A percentile compares a stretch with the other conserved stretches of the same genome.
phyloP scores from a whole-genome alignment of 2,329 filamentous ascomycete genomes.

The Ascochyta pisi region DNA sequence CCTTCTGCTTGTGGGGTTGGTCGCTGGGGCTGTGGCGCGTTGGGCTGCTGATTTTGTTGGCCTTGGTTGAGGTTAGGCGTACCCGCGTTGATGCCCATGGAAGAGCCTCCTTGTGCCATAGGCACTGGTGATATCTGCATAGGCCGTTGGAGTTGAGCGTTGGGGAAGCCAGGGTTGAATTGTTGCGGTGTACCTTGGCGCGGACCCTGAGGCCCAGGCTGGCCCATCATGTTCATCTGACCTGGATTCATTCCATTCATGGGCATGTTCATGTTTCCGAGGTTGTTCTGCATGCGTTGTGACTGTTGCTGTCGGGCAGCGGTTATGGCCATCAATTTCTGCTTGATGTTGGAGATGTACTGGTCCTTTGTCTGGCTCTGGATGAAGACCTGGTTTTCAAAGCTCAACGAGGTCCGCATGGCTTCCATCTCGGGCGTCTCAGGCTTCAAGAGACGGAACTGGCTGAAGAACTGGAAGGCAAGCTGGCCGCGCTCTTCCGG shows the following conservation, averaged over 20 bases:
- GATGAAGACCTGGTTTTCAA: slow-evolving; percentile 41
- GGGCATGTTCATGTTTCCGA: slow-evolving; percentile 34
- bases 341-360: slow-evolving; percentile 39
- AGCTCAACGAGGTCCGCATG: slow-evolving; percentile 36
- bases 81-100: slow-evolving; percentile 43
- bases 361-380: slow-evolving; percentile 39
- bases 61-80: slow-evolving; percentile 34
- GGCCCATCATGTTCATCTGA: slow-evolving; percentile 48
- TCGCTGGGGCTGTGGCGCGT: slow-evolving; percentile 37
- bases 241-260: slow-evolving; percentile 41
- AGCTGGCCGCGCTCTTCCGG: slow-evolving; percentile 44
- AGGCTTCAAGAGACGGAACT: slow-evolving; percentile 43
- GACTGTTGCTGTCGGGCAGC: slow-evolving; percentile 39
- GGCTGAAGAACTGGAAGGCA: slow-evolving; percentile 43
- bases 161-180: slow-evolving; percentile 53
- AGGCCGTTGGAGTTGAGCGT: slow-evolving; percentile 57
- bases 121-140: slow-evolving; percentile 60
- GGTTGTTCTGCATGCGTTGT: slow-evolving; percentile 33
- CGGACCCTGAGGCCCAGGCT: slow-evolving; percentile 42
- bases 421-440: slow-evolving; percentile 38
- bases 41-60: slow-evolving; percentile 41
- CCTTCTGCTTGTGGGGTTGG: slow-evolving; percentile 30
- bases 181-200: slow-evolving; percentile 53
- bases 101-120: slow-evolving; percentile 41
- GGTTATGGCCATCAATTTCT: slow-evolving; percentile 40